Base-by-base conservation (phyloP, 192 early-diverging fungal species). In the Dissophora ornata region DNA sequence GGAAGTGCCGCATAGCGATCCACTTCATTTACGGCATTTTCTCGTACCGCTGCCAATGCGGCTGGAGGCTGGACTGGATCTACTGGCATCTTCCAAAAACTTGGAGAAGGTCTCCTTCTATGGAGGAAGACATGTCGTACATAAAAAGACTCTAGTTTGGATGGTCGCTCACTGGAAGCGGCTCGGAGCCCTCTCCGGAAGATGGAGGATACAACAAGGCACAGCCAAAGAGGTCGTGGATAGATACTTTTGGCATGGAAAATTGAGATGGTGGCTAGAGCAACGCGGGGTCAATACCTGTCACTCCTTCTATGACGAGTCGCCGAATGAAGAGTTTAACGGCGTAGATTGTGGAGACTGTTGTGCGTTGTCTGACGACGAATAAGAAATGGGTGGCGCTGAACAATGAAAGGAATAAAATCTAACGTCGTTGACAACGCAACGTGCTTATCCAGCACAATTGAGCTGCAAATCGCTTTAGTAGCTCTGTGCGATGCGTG, bases 111-210 rank as follows among this genome's bases (percentile, higher is more conserved):
- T 65, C 25, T 33, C 50, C 15, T 54, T 65, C 41, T 63, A 30
- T 36, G 52, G 28, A 5, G 62, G 62, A 5, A 33, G 18, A 15
- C 38, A 21, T 4, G 6, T 22, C 4, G 41, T 65, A 9, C 62
- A 18, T 11, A 38, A 38, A n/a, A 32, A 42, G 40, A 51, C 48
- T 9, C 11, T 65, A 1, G 28, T 45, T 18, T 65, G 62, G 62
- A 54, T 65, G 11, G 19, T 54, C 4, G 41, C 41, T 26, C 38
- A 65, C 21, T 54, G 50, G 62, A 65, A 54, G 11, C 18, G 4
- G 1, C 25, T 65, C 9, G 30, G 29, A 21, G 8, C 25, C 0
- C 38, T 57, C 19, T n/a, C 1, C 1, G 56, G 56, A 2, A 28
- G 2, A 18, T 42, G 24, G 25, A 11, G 11, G 10, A 18, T 29